Evolutionary conservation across 2,329 filamentous ascomycete species (phyloP).

Genomic region (Diaporthe longicolla): DNA sequence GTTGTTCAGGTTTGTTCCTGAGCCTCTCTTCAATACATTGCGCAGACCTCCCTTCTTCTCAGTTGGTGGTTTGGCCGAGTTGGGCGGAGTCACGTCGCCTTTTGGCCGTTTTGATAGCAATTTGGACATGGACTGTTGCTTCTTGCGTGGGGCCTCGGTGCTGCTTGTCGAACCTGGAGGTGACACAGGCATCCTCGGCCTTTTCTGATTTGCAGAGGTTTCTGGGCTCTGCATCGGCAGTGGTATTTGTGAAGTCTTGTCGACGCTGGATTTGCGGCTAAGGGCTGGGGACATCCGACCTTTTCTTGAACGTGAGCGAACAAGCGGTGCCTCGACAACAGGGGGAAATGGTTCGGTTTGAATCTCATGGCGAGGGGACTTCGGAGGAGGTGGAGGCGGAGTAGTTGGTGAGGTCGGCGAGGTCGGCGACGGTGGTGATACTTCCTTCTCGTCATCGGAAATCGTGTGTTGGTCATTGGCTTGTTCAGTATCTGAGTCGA

Average conservation of each 20-base stretch:
- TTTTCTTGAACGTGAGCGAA: not conserved
- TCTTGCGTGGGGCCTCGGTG: constrained; percentile 44
- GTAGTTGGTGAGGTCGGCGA: constrained; percentile 41
- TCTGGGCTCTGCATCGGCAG: constrained; percentile 49
- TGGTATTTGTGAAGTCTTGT: constrained; percentile 44
- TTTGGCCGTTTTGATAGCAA: constrained; percentile 50
- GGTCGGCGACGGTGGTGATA: constrained; percentile 41
- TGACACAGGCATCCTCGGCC: constrained; percentile 54
- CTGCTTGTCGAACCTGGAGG: constrained; percentile 43
- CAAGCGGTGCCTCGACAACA: not conserved
- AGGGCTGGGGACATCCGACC: constrained; percentile 7
- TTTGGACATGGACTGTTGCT: constrained; percentile 46
- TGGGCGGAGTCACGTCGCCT: constrained; percentile 37
- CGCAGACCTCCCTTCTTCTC: constrained; percentile 65
- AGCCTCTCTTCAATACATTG: constrained; percentile 66
- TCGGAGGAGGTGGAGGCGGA: constrained; percentile 45
- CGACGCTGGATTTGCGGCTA: constrained; percentile 18
- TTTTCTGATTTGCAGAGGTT: constrained; percentile 63
- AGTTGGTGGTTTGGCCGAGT: constrained; percentile 42
- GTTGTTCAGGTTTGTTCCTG: constrained; percentile 61
- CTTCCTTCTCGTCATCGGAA: constrained; percentile 46
- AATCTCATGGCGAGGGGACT: constrained; percentile 36
- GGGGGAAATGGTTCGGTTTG: not conserved
- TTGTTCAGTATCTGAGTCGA: constrained; percentile 48
- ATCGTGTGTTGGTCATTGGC: constrained; percentile 48